Base-by-base conservation (phyloP, 2,329 filamentous ascomycete genomes). In the Aspergillus amoenus region DNA sequence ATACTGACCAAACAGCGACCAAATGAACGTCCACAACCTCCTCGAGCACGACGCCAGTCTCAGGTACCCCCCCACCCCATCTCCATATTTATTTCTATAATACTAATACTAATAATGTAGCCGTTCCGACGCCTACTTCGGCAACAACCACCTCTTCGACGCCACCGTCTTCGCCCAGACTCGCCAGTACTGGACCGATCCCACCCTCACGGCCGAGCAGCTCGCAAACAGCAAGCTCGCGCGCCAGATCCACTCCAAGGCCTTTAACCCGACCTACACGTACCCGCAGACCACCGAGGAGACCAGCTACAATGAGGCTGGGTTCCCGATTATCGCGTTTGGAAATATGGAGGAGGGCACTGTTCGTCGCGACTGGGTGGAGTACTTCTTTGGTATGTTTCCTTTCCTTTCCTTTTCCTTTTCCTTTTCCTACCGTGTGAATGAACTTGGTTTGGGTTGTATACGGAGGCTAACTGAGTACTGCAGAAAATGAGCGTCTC, bases 91-190 rank as follows among this genome's bases (percentile, higher is more conserved):
- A 8, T 24, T 3, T 4, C 8, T 18, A 18, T 18, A 18, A 11
- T 30, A 30, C 27, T 30, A 4, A 30, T 11, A 30, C n/a, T n/a
- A n/a, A 4, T 30, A 30, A 30, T 30, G 13, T 81, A 52, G 50
- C 30, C 53, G 53, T 27, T 27, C 24, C 4, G 53, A 55, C 40
- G 53, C 75, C 8, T 79, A 70, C 72, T 75, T 82, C 52, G 82
- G 81, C 21, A 78, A 80, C 66, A 79, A 80, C 61, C 75, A 81
- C 61, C 55, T 77, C 55, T 84, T 85, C 72, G 82, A 84, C 68
- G 70, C 78, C 52, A 77, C 74, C 2, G 66, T 83, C 60, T 85
- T 84, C 66, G 47, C 58, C 43, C 51, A 61, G 18, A 64, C 62
- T 8, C 50, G 52, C 15, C 21, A 75, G 79, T 84, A 78, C 69